Evolutionary conservation across 257 asterid genomes (phyloP).

Genomic region (Nicotiana tomentosiformis): DNA sequence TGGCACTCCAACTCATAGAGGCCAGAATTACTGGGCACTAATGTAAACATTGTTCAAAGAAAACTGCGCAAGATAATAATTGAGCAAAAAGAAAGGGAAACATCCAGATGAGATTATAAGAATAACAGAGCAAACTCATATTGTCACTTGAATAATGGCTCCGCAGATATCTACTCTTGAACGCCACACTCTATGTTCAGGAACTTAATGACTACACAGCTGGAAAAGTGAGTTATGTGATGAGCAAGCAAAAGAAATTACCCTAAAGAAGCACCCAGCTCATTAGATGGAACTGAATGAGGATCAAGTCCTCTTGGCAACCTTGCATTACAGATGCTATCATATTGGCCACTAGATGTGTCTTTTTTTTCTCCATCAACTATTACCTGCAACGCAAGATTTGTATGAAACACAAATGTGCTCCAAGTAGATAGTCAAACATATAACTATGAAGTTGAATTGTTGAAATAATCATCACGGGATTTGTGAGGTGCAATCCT

Average conservation of each 20-base stretch:
- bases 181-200: neutral
- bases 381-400: constrained; percentile 44
- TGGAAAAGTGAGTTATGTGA: neutral
- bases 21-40: neutral
- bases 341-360: constrained; percentile 60
- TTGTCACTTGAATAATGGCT: neutral
- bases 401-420: neutral
- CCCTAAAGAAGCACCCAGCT: constrained; percentile 96
- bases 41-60: neutral
- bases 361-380: constrained; percentile 70
- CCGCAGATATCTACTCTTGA: neutral
- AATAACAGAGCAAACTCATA: neutral
- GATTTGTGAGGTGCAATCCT: neutral
- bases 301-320: constrained; percentile 98
- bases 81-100: neutral
- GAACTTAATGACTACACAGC: neutral
- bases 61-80: neutral
- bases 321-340: constrained; percentile 82
- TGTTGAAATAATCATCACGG: neutral
- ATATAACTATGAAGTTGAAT: neutral
- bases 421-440: neutral
- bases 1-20: neutral
- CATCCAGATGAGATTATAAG: neutral
- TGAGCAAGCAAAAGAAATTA: constrained; percentile 23
- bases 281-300: constrained; percentile 87